Evolutionary conservation across 2,329 filamentous ascomycete species (phyloP).

Genomic region (Diplocarpon mali): DNA sequence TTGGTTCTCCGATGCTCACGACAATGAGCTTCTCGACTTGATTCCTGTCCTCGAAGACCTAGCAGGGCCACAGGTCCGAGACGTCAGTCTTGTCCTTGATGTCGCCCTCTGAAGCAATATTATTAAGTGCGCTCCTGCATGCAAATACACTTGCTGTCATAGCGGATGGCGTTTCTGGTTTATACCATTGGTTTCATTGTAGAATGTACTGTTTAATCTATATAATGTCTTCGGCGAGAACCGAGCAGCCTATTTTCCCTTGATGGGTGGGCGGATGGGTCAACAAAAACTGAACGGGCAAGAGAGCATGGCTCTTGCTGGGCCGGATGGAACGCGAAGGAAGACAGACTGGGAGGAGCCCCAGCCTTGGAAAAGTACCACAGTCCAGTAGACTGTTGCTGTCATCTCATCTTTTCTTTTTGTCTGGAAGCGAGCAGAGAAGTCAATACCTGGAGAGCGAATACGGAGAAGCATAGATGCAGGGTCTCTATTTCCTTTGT

Average conservation of each 20-base stretch:
- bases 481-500: constrained; percentile 21
- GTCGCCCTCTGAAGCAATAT: constrained; percentile 54
- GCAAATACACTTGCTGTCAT: constrained; percentile 28
- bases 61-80: constrained; percentile 75
- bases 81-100: constrained; percentile 96
- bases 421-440: constrained; percentile 2
- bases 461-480: constrained; percentile 2
- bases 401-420: constrained; percentile 15
- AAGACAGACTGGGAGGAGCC: constrained; percentile 4
- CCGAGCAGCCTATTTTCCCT: constrained; percentile 15
- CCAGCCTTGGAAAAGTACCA: constrained; percentile 10
- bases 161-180: constrained; percentile 30
- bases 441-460: constrained; percentile 2
- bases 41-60: constrained; percentile 98
- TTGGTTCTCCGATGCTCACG: constrained; percentile 99
- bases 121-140: constrained; percentile 22
- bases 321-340: constrained; percentile 3
- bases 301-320: constrained; percentile 3
- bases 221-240: constrained; percentile 26
- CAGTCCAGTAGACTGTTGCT: constrained; percentile 14
- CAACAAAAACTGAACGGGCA: constrained; percentile 15
- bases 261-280: constrained; percentile 2
- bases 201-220: constrained; percentile 31
- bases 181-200: constrained; percentile 30
- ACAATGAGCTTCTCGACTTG: constrained; percentile 94